phyloP scores from a whole-genome alignment of 1,139 yeast species.

The Suhomyces kunorum region DNA sequence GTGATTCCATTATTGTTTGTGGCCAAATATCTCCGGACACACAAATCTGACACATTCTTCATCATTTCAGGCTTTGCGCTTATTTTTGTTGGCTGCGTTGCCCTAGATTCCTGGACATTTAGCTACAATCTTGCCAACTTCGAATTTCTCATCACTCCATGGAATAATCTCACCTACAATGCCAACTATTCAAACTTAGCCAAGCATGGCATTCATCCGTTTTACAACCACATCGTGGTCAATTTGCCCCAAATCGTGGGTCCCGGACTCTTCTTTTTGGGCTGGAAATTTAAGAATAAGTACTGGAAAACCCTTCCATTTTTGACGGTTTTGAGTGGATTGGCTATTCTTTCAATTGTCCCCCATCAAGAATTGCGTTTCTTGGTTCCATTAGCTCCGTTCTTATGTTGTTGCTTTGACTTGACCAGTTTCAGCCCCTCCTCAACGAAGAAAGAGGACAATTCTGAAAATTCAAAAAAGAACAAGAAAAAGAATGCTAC shows the following conservation, averaged over 20 bases:
- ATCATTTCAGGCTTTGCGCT: conserved; percentile 31
- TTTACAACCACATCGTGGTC: conserved; percentile 68
- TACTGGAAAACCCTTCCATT: conserved; percentile 54
- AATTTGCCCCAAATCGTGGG: conserved; percentile 84
- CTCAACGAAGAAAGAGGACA: conserved; percentile 6
- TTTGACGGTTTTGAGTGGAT: conserved; percentile 62
- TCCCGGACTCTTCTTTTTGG: conserved; percentile 59
- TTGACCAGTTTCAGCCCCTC: conserved; percentile 24
- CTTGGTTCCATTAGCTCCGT: conserved; percentile 73
- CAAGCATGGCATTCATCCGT: conserved; percentile 81
- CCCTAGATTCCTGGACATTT: conserved; percentile 42
- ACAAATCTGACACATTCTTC: conserved; percentile 26
- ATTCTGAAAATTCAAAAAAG: conserved; percentile 5
- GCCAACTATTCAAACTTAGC: conserved; percentile 57
- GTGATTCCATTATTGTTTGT: conserved; percentile 55
- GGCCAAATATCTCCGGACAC: conserved; percentile 36
- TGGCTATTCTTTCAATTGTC: conserved; percentile 60
- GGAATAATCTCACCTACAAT: conserved; percentile 77
- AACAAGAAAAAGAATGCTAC: too few species aligned
- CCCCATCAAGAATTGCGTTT: conserved; percentile 95
- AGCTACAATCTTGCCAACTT: conserved; percentile 1
- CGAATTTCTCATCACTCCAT: conserved; percentile 57
- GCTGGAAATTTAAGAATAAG: conserved; percentile 29
- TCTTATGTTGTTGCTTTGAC: conserved; percentile 65
- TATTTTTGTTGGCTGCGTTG: conserved; percentile 43